Conservation (phyloP, 2,329 filamentous ascomycete species). For the Lachnellula willkommii region DNA sequence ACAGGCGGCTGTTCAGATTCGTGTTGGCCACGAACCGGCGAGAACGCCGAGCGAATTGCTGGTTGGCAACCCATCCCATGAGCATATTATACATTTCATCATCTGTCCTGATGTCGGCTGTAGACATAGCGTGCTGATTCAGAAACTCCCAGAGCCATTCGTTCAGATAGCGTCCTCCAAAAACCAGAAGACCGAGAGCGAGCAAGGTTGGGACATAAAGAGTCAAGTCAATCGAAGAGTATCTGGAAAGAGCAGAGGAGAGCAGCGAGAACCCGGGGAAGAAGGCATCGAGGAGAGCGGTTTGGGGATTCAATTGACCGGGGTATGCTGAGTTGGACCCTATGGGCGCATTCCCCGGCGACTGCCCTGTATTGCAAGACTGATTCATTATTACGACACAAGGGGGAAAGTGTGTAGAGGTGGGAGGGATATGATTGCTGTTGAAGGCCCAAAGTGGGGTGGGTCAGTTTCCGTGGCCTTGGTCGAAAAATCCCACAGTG, state of each 20-base stretch:
- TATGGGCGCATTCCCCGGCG: not conserved
- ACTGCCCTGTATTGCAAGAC: constrained; percentile 2
- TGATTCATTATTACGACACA: not conserved
- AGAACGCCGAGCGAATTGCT: constrained; percentile 54
- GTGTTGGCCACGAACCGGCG: constrained; percentile 62
- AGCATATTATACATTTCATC: constrained; percentile 70
- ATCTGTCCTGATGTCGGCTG: constrained; percentile 60
- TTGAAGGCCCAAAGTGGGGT: not conserved
- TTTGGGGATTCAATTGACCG: constrained; percentile 30
- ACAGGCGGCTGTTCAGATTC: constrained; percentile 49
- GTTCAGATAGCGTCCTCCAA: constrained; percentile 49
- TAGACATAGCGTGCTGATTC: constrained; percentile 55
- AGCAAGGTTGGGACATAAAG: constrained; percentile 56
- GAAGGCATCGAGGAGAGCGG: constrained; percentile 49
- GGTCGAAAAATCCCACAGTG: too few relatives aligned
- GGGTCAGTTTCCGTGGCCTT: too few relatives aligned
- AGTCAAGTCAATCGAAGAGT: constrained; percentile 57
- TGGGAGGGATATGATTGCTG: not conserved
- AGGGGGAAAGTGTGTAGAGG: not conserved
- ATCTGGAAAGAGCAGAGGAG: constrained; percentile 47
- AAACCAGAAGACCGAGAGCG: constrained; percentile 42
- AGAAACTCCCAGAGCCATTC: constrained; percentile 44
- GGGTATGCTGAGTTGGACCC: constrained; percentile 5
- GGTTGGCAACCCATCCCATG: constrained; percentile 63
- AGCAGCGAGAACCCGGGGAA: constrained; percentile 61